A percentile compares a stretch with the other conserved stretches of the same genome.
Evolutionary conservation across 352 stramenopile genomes (phyloP).

Genomic region (Globisporangium barbulae): DNA sequence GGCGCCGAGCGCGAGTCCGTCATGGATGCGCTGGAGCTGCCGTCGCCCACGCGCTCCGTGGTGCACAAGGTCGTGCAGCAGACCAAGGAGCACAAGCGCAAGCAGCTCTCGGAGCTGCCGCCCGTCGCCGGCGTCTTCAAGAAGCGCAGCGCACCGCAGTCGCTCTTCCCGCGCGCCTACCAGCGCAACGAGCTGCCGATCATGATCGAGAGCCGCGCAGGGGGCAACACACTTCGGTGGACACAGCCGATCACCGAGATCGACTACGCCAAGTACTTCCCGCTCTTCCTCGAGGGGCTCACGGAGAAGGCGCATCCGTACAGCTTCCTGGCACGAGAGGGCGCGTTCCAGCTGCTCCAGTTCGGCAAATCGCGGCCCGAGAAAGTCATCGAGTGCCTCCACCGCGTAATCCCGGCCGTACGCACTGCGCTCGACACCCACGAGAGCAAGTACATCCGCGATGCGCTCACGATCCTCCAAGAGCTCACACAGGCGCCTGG

Average conservation of each 20-base stretch:
- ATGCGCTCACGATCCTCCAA: conserved; percentile 59
- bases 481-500: conserved; percentile 44
- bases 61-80: conserved; percentile 52
- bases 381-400: conserved; percentile 65
- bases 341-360: conserved; percentile 78
- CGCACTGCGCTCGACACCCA: conserved; percentile 72
- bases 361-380: conserved; percentile 56
- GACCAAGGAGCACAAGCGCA: conserved; percentile 36
- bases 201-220: conserved; percentile 52
- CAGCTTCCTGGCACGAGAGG: conserved; percentile 78
- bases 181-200: conserved; percentile 63
- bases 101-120: conserved; percentile 32
- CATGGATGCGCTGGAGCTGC: conserved; percentile 51
- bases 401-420: conserved; percentile 59
- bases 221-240: conserved; percentile 57
- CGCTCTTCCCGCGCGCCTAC: conserved; percentile 59
- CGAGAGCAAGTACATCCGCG: conserved; percentile 45
- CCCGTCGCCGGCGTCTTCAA: conserved; percentile 59
- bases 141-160: conserved; percentile 32
- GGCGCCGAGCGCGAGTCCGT: conserved; percentile 39
- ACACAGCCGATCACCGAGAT: conserved; percentile 54
- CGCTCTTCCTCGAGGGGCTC: conserved; percentile 91
- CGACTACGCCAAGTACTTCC: conserved; percentile 87
- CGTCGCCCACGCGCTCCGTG: conserved; percentile 53
- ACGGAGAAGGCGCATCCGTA: conserved; percentile 71